Evolutionary conservation across 1,284 basidiomycete species (phyloP), one percentile per base, ranked within the genome.

Genomic region (Ustilago curta): DNA sequence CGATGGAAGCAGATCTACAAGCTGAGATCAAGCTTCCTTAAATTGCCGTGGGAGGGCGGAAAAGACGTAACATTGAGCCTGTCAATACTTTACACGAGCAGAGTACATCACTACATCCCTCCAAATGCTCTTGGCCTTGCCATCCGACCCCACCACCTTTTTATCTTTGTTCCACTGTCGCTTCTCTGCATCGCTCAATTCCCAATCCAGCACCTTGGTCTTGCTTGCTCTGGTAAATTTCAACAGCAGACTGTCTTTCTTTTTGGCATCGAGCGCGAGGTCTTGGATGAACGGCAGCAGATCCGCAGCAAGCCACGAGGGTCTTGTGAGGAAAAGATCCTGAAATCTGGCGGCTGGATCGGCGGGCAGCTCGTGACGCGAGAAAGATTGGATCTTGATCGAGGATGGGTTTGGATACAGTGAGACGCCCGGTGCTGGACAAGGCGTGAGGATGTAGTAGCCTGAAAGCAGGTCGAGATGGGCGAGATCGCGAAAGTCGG

Each of bases 221-320:
- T 54, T 68, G 31, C 62, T 74, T 1, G 72, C 64, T 32, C 78
- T 59, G 3, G 70, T 59, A 40, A 73, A 80, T 52, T 81, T 83
- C 16, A 83, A 55, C 51, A 83, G 44, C 19, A 83, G 59, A 4
- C 56, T 51, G 37, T 83, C 81, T 42, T 70, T 53, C 47, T 69
- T 69, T 52, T 78, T 76, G 2, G 32, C 52, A 37, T 79, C 58
- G 9, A 67, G 53, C 16, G 76, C 70, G 11, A 83, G 59, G 21
- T 76, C 72, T 12, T 73, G 49, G 37, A 84, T 55, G 29, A 82
- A 84, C 90, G 84, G 84, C 11, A 70, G 45, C 12, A 85, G 73
- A 37, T 85, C 83, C 14, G 79, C 70, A 2, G 77, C 74, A 35
- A 75, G 58, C 84, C 84, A 85, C 23, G 69, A 54, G 3, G 79